Evolutionary conservation across 352 stramenopile species (phyloP), one percentile per base, ranked within the genome.

Genomic region (Phytopythium helicoides): DNA sequence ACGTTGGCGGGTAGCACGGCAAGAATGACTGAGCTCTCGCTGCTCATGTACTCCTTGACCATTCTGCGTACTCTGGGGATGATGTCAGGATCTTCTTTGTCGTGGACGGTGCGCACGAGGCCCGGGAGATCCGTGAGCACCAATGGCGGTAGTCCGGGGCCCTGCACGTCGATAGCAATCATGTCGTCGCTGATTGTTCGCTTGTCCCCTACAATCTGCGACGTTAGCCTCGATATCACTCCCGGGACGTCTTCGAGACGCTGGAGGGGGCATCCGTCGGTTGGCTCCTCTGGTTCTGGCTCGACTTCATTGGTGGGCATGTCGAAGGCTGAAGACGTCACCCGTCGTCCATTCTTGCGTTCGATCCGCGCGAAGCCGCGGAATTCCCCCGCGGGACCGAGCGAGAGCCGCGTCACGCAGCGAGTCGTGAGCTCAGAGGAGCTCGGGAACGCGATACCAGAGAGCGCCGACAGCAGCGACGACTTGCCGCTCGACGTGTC

Each of bases 401-500:
- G 79, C 33, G 88, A 67, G n/a, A 94, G 61, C 42, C 86, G 76
- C 19, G 83, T 86, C 10, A 83, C 82, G 37, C 86, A 96, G 44
- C 82, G 77, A 40, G 83, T 96, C 15, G 84, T 89, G 46, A 95
- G 68, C 49, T 86, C 69, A 40, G 73, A 71, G 3, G 78, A 84
- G 15, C 81, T 83, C 38, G 87, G 85, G 63, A 95, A 96, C 21
- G 80, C 73, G 16, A 95, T 60, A 4, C 81, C 81, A 7, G 75
- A 92, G 10, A 96, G 66, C 22, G 86, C 78, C 22, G 92, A 89
- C 6, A 96, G 58, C 7, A 95, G 71, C 19, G 82, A 93, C 34
- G 77, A 92, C 54, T 96, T 96, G n/a, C 86, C 87, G 63, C 78
- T 95, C 23, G 74, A 92, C 19, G 87, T 95, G 62, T 97, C 87